Evolutionary conservation across 2,329 filamentous ascomycete species (phyloP).

Genomic region (Teratosphaeria viscida): DNA sequence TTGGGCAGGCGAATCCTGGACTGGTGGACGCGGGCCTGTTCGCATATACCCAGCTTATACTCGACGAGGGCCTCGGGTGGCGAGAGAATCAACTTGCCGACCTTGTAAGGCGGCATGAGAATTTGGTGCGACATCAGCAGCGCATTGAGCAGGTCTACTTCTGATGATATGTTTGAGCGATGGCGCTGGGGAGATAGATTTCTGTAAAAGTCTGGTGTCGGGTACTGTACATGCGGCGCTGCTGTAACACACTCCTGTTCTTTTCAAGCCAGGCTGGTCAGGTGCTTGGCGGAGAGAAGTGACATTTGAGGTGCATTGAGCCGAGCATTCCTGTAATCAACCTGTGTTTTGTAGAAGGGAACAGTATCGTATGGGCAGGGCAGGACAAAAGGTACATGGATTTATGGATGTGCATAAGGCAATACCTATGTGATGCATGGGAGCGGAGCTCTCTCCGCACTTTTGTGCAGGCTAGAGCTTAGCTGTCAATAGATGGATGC

Average conservation of each 20-base stretch:
- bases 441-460: not conserved
- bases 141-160: conserved; percentile 47
- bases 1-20: conserved; percentile 47
- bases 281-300: too few relatives aligned
- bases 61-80: conserved; percentile 57
- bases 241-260: too few relatives aligned
- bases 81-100: conserved; percentile 49
- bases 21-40: conserved; percentile 85
- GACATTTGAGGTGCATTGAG: too few relatives aligned
- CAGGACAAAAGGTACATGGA: not conserved
- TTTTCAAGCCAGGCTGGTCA: too few relatives aligned
- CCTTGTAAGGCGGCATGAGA: conserved; percentile 46
- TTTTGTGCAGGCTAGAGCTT: not conserved
- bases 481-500: not conserved
- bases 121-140: conserved; percentile 55
- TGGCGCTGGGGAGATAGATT: not conserved
- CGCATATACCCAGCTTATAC: conserved; percentile 73
- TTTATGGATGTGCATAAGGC: too few relatives aligned
- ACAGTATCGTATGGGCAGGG: not conserved
- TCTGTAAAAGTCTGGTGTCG: not conserved
- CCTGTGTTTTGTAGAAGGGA: too few relatives aligned
- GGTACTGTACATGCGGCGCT: not conserved
- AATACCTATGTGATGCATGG: not conserved
- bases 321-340: too few relatives aligned
- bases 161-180: conserved; percentile 3